Percentiles rank a stretch among this genome's conserved stretches.
phyloP scores from a whole-genome alignment of 2,329 filamentous ascomycete species.

The Exophiala phaeomuriformis region DNA sequence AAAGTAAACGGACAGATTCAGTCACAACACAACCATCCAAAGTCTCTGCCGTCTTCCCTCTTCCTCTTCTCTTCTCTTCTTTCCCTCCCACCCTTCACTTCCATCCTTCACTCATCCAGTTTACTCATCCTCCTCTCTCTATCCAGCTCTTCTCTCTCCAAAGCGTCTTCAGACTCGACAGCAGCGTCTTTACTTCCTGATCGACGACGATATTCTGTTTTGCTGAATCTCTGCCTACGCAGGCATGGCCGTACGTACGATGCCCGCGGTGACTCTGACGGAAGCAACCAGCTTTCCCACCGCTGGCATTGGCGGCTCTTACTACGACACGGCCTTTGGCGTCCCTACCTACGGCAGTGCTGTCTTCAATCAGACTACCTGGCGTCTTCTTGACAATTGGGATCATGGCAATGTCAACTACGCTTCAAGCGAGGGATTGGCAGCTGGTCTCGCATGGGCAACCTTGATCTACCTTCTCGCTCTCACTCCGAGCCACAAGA shows the following conservation, averaged over 20 bases:
- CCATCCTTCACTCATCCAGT: not conserved
- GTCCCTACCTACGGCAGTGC: slow-evolving; percentile 15
- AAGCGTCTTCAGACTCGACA: not conserved
- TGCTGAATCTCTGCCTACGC: not conserved
- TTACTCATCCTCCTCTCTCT: not conserved
- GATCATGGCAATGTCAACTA: slow-evolving; percentile 9
- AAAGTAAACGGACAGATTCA: not conserved
- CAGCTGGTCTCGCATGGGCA: slow-evolving; percentile 16
- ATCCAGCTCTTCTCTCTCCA: not conserved
- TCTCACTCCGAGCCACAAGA: slow-evolving; percentile 18
- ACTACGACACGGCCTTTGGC: slow-evolving; percentile 15
- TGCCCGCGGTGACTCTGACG: not conserved
- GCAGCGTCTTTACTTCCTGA: not conserved
- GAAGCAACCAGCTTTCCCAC: slow-evolving; percentile 13
- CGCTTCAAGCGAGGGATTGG: slow-evolving; percentile 11
- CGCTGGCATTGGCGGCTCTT: slow-evolving; percentile 17
- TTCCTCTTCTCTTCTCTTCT: not conserved
- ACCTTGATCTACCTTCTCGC: slow-evolving; percentile 22
- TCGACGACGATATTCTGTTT: not conserved
- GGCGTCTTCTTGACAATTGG: slow-evolving; percentile 19
- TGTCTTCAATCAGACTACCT: slow-evolving; percentile 8
- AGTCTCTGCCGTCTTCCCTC: not conserved
- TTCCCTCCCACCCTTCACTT: not conserved
- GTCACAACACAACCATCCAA: not conserved
- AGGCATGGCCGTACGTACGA: slow-evolving; percentile 1